phyloP scores from a whole-genome alignment of 164 flowering plant genomes.

The Vitis vinifera region DNA sequence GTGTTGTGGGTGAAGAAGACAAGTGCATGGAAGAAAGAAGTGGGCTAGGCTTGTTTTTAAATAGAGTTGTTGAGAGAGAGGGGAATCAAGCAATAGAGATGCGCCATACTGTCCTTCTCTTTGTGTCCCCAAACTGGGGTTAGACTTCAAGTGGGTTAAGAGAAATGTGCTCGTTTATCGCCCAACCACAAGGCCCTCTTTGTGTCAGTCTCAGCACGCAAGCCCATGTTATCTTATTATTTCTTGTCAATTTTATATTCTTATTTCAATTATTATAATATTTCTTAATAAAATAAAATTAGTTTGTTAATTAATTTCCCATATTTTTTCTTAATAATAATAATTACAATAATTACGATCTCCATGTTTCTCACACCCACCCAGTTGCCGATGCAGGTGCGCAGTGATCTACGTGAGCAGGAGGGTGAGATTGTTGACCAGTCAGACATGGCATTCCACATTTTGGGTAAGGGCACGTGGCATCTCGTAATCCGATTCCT shows the following conservation, averaged over 20 bases:
- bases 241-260: slow-evolving; percentile 17
- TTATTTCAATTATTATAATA: too few species aligned
- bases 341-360: too few species aligned
- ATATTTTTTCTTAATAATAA: too few species aligned
- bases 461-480: slow-evolving; percentile 20
- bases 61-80: slow-evolving; percentile 17
- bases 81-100: slow-evolving; percentile 18
- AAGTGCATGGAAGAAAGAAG: slow-evolving; percentile 45
- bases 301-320: too few species aligned
- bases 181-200: slow-evolving; percentile 34
- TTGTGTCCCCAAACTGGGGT: slow-evolving; percentile 31
- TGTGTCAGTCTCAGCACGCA: slow-evolving; percentile 44
- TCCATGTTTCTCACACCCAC: not conserved
- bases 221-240: slow-evolving; percentile 43
- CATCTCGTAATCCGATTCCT: slow-evolving; percentile 14
- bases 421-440: slow-evolving; percentile 17
- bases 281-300: too few species aligned
- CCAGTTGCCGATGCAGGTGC: not conserved
- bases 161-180: slow-evolving; percentile 32
- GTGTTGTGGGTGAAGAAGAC: slow-evolving; percentile 36
- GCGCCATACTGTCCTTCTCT: slow-evolving; percentile 39
- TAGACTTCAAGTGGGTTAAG: slow-evolving; percentile 33
- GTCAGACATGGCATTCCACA: not conserved
- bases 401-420: not conserved
- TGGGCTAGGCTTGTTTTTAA: slow-evolving; percentile 25